Conservation (phyloP, 108 stramenopile genomes). For the Cyclotella kingstonii region DNA sequence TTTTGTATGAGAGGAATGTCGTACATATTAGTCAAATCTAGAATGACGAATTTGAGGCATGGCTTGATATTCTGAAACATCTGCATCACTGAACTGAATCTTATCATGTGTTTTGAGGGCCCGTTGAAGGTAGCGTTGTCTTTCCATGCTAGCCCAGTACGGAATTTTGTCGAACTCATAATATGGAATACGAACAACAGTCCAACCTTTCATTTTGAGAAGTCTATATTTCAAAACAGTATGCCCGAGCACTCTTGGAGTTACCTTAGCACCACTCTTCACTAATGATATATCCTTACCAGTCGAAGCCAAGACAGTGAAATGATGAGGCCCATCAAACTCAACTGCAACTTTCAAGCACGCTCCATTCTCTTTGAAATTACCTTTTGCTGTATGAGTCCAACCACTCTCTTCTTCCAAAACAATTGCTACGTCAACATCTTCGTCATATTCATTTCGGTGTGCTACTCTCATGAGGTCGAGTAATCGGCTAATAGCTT, state of each 20-base stretch:
- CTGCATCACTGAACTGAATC: conserved; percentile 71
- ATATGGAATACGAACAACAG: conserved; percentile 81
- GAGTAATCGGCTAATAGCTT: conserved; percentile 69
- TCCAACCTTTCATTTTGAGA: conserved; percentile 83
- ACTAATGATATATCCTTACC: conserved; percentile 21
- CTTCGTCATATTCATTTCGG: conserved; percentile 86
- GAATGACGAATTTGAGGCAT: conserved; percentile 56
- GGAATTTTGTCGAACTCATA: conserved; percentile 91
- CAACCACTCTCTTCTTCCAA: conserved; percentile 64
- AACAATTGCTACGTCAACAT: conserved; percentile 87
- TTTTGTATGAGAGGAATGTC: too few relatives aligned
- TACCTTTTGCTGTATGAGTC: conserved; percentile 55
- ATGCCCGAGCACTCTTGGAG: conserved; percentile 76
- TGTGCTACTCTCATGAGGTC: conserved; percentile 77
- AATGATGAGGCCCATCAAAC: conserved; percentile 89
- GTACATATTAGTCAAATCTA: conserved; percentile 75
- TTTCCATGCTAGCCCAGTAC: conserved; percentile 87
- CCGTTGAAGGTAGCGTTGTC: conserved; percentile 84
- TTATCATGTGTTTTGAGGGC: conserved; percentile 82
- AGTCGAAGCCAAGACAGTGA: conserved; percentile 52
- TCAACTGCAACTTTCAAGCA: conserved; percentile 74
- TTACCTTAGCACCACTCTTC: conserved; percentile 27
- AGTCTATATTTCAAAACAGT: conserved; percentile 82
- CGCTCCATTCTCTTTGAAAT: conserved; percentile 31
- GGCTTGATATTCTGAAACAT: conserved; percentile 82